Evolutionary conservation across 371 early-diverging fungal species (phyloP).

Genomic region (Apophysomyces elegans): DNA sequence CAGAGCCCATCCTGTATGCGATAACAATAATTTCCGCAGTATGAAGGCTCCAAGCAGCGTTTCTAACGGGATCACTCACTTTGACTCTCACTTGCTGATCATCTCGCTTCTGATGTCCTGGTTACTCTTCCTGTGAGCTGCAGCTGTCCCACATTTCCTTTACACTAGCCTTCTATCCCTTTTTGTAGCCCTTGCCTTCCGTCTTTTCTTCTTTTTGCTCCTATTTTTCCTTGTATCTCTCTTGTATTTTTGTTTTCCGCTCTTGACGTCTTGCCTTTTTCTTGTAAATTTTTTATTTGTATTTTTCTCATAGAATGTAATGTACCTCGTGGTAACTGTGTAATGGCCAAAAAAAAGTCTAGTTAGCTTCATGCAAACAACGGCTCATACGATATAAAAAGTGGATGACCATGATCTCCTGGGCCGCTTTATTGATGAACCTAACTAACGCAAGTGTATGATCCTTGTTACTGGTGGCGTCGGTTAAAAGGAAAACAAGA

Average conservation of each 20-base stretch:
- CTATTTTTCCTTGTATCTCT: not conserved
- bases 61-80: not conserved
- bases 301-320: constrained; percentile 1
- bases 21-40: constrained; percentile 2
- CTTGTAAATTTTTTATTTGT: constrained; percentile 4
- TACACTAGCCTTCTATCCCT: too few relatives aligned
- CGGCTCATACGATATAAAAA: not conserved
- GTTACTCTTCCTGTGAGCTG: constrained; percentile 3
- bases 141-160: not conserved
- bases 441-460: not conserved
- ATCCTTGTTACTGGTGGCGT: not conserved
- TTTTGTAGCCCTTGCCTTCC: not conserved
- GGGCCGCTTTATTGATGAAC: not conserved
- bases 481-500: not conserved
- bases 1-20: constrained; percentile 18
- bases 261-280: not conserved
- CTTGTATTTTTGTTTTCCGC: not conserved
- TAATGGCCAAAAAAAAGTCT: not conserved
- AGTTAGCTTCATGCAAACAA: not conserved
- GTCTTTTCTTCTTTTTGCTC: not conserved
- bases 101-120: not conserved
- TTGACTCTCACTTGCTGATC: not conserved
- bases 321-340: not conserved
- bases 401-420: not conserved
- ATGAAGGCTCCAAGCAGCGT: constrained; percentile 4